phyloP scores from a whole-genome alignment of 495 filamentous ascomycete species.

The Clavariopsis aquatica region DNA sequence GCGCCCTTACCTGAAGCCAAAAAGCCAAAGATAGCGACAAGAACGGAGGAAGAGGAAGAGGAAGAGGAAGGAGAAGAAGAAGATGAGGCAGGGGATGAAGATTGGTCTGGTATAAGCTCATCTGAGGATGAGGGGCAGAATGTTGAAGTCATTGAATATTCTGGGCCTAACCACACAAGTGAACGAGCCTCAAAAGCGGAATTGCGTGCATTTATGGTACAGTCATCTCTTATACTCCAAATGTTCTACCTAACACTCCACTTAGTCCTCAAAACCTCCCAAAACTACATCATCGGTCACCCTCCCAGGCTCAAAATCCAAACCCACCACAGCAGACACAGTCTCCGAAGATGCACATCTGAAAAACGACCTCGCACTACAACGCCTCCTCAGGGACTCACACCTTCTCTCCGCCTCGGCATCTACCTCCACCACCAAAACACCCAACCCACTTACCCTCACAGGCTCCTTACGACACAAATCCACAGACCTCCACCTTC shows the following conservation, averaged over 20 bases:
- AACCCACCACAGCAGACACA: slow-evolving; percentile 48
- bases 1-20: slow-evolving; percentile 57
- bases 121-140: slow-evolving; percentile 29
- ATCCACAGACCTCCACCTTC: slow-evolving; percentile 78
- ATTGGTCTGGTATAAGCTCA: slow-evolving; percentile 67
- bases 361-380: slow-evolving; percentile 89
- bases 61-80: slow-evolving; percentile 40
- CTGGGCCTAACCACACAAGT: slow-evolving; percentile 39
- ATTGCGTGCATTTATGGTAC: slow-evolving; percentile 76
- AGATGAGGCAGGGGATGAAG: slow-evolving; percentile 47
- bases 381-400: slow-evolving; percentile 85
- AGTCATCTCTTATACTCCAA: slow-evolving; percentile 4
- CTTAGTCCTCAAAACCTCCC: slow-evolving; percentile 55
- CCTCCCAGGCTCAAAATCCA: slow-evolving; percentile 42
- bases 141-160: slow-evolving; percentile 70
- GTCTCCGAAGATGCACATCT: slow-evolving; percentile 63
- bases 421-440: slow-evolving; percentile 44
- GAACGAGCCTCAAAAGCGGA: slow-evolving; percentile 56
- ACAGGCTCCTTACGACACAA: slow-evolving; percentile 68
- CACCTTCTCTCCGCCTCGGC: slow-evolving; percentile 72
- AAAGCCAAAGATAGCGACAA: slow-evolving; percentile 38
- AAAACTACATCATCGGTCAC: slow-evolving; percentile 44
- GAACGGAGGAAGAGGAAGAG: slow-evolving; percentile 2
- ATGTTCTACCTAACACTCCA: slow-evolving; percentile 38
- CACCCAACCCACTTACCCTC: slow-evolving; percentile 42